Evolutionary conservation across 257 asterid species (phyloP), one percentile per base, ranked within the genome.

Genomic region (Capsicum rhomboideum): DNA sequence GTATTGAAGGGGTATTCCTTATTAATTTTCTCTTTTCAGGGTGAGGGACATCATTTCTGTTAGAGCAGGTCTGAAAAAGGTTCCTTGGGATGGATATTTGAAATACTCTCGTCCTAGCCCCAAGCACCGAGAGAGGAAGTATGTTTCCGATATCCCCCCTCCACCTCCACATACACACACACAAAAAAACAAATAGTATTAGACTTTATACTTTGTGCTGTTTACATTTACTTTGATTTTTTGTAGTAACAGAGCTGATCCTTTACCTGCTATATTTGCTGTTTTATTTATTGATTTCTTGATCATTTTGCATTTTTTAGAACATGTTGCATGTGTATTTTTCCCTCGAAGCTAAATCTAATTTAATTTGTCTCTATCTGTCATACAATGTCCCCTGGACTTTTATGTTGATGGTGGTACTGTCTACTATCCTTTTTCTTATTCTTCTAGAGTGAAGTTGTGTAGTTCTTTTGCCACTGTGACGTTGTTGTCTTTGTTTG

Each of bases 51-150:
- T 93, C 72, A 97, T 97, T 67, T 92, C 99, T 82, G 92, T 92
- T 83, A 90, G 99, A 83, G 97, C 94, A 6, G 93, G 94, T 31
- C 88, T 92, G 66, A 91, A 87, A 83, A 91, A 78, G 91, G 96
- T 92, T 23, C 96, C 96, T 6, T 91, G 96, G 93, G 96, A 91
- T 86, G 94, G 96, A 80, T 92, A 92, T 85, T 89, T 97, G 90
- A 97, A 95, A 87, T 95, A 95, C 90, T 93, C 97, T 85, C 97
- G 94, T 80, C 99, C 98, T 78, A 95, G 98, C 86, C 98, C 97
- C 55, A 95, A 95, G 89, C 98, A 90, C 79, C 92, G 93, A 50
- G 99, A 93, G 85, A 91, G 92, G 84, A 97, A 95, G 98, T 97
- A 93, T 90, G 99, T 85, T 83, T 37, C 23, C 49, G 14, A 28